These are phyloP conservation scores for Taiozyma sp. DNA, from an alignment of 1,139 yeast species.

Conservation along the genomic window DNA sequence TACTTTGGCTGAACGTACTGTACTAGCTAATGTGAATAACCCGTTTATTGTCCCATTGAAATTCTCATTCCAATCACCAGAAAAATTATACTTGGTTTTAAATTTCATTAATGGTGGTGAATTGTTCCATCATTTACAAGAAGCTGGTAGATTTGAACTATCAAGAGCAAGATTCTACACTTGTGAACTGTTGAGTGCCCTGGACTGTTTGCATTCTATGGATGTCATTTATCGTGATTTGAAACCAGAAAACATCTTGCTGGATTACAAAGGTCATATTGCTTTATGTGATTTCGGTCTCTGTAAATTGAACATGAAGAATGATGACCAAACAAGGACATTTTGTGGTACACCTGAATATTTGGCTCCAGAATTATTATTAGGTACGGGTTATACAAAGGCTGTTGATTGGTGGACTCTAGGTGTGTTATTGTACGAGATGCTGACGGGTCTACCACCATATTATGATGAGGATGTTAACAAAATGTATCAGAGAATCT, in stretches of 20 bases:
- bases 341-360: slow-evolving; percentile 98
- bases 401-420: slow-evolving; percentile 98
- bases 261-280: slow-evolving; percentile 95
- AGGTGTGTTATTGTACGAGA: slow-evolving; percentile 88
- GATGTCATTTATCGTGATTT: slow-evolving; percentile 92
- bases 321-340: slow-evolving; percentile 84
- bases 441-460: slow-evolving; percentile 96
- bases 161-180: slow-evolving; percentile 90
- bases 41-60: slow-evolving; percentile 99
- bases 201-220: slow-evolving; percentile 84
- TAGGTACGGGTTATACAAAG: slow-evolving; percentile 92
- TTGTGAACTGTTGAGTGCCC: slow-evolving; percentile 87
- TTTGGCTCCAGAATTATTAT: slow-evolving; percentile 86
- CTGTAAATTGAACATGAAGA: slow-evolving; percentile 90
- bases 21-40: slow-evolving; percentile 83
- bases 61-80: slow-evolving; percentile 94
- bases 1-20: slow-evolving; percentile 93
- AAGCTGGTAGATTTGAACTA: slow-evolving; percentile 83
- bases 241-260: slow-evolving; percentile 89
- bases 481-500: slow-evolving; percentile 88
- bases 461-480: slow-evolving; percentile 94
- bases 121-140: slow-evolving; percentile 87
- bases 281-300: slow-evolving; percentile 96
- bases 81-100: slow-evolving; percentile 81
- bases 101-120: slow-evolving; percentile 98